Evolutionary conservation across 768 basidiomycete species (phyloP).

Genomic region (Rhodotorula paludigena): DNA sequence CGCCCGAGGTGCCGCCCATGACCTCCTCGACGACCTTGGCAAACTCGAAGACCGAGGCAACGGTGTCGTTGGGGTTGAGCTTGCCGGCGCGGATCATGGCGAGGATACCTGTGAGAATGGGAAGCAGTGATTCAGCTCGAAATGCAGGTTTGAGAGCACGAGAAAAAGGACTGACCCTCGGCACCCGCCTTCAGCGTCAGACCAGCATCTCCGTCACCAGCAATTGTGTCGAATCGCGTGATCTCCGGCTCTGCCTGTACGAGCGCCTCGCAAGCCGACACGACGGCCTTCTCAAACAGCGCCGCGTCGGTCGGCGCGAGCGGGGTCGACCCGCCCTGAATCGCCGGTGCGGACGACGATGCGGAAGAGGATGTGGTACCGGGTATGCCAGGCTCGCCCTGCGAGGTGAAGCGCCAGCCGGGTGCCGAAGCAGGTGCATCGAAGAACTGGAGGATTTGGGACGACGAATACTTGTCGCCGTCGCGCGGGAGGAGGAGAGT

Average conservation of each 20-base stretch:
- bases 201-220: slow-evolving; percentile 79
- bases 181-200: slow-evolving; percentile 63
- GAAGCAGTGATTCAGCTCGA: too few species aligned
- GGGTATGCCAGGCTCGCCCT: slow-evolving; percentile 30
- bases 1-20: slow-evolving; percentile 40
- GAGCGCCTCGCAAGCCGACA: slow-evolving; percentile 55
- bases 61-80: slow-evolving; percentile 16
- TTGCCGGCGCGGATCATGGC: too few species aligned
- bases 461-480: neutral
- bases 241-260: slow-evolving; percentile 80
- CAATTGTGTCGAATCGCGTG: slow-evolving; percentile 84
- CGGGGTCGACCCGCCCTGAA: neutral
- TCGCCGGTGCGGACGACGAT: slow-evolving; percentile 46
- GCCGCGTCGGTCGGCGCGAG: too few species aligned
- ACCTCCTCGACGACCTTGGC: slow-evolving; percentile 39
- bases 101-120: too few species aligned
- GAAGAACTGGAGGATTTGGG: slow-evolving; percentile 8
- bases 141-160: too few species aligned
- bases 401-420: too few species aligned
- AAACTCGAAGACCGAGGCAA: slow-evolving; percentile 27
- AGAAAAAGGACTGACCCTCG: slow-evolving; percentile 29
- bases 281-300: slow-evolving; percentile 13
- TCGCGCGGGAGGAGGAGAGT: slow-evolving; percentile 47
- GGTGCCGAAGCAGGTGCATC: neutral
- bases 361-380: slow-evolving; percentile 10